A percentile compares a stretch with the other conserved stretches of the same genome.
These are phyloP conservation scores for Ceratocystis destructans DNA, from an alignment of 2,329 filamentous ascomycete species.

Conservation along the genomic window DNA sequence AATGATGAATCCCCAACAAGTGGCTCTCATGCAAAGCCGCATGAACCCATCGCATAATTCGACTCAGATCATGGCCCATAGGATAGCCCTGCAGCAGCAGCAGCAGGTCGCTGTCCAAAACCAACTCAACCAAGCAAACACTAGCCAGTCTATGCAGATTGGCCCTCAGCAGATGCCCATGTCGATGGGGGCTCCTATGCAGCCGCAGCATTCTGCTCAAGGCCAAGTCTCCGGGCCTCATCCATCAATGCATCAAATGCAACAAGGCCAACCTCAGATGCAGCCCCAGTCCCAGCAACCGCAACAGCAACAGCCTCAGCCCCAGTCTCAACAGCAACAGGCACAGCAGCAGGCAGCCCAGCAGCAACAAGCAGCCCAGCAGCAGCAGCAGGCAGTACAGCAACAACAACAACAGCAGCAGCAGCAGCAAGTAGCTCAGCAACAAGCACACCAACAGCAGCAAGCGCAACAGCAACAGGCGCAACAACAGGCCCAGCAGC, in stretches of 20 bases:
- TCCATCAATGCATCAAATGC: conserved; percentile 28
- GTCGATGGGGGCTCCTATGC: conserved; percentile 20
- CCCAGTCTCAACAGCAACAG: conserved; percentile 26
- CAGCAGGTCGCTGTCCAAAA: conserved; percentile 24
- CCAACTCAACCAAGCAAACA: conserved; percentile 31
- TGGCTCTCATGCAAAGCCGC: conserved; percentile 33
- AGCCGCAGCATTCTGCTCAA: conserved; percentile 21
- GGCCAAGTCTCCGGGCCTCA: conserved; percentile 23
- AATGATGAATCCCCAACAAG: conserved; percentile 36
- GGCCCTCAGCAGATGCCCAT: conserved; percentile 28
- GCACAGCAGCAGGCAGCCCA: conserved; percentile 2
- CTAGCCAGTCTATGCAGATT: conserved; percentile 37
- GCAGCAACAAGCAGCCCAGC: conserved; percentile 14
- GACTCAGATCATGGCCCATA: conserved; percentile 32
- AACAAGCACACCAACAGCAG: conserved; percentile 27
- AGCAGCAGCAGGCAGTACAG: conserved; percentile 27
- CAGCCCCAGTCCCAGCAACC: conserved; percentile 8
- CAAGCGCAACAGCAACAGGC: conserved; percentile 28
- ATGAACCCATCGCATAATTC: conserved; percentile 18
- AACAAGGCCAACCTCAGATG: conserved; percentile 11
- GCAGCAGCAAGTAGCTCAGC: conserved; percentile 23
- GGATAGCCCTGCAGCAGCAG: conserved; percentile 36
- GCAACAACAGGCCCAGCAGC: conserved; percentile 28
- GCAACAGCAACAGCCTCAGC: conserved; percentile 24
- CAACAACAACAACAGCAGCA: conserved; percentile 25